Base-by-base conservation (phyloP, 2,329 filamentous ascomycete species). In the Allantophomopsis cytisporea region DNA sequence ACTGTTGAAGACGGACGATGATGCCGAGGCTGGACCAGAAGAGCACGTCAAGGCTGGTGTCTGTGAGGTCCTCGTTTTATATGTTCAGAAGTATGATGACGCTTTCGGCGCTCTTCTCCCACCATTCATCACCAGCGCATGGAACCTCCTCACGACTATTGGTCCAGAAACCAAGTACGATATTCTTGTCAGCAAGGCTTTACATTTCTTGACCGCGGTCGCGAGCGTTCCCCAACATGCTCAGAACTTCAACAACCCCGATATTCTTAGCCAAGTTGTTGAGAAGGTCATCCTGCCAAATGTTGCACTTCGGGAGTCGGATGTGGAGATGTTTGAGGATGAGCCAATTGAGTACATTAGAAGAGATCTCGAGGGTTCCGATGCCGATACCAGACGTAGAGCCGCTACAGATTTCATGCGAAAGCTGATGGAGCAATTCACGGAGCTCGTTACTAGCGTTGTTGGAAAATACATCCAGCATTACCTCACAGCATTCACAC, bases 341-440 rank as follows among this genome's bases (percentile, higher is more conserved):
- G 93, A 98, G 64, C 91, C 91, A 0, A 98, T 98, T 48, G 91
- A 98, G 60, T 98, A 94, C 56, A 98, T 98, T 54, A 76, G 91
- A 46, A 76, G 87, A 52, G 91, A 98, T 59, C 68, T 98, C 36
- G 91, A 98, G 59, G 91, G 91, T 6, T 95, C 91, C 2, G 91
- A 98, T 60, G 93, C 83, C 40, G 91, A 96, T 57, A 98, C 91
- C 2, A 73, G 91, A 54, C 73, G 91, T 49, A 75, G 91, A 53
- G 89, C 91, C 32, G 88, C 93, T 1, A 96, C 89, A 1, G 91
- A 96, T 58, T 98, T 98, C 64, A 63, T 98, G 42, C 76, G 85
- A 45, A 83, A 87, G 54, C 71, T 98, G 36, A 81, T 94, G 54
- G 83, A 89, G 52, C 86, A 83, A 49, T 96, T 94, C 51, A 87